phyloP scores from a whole-genome alignment of 371 early-diverging fungal species.

The Apophysomyces sp. region DNA sequence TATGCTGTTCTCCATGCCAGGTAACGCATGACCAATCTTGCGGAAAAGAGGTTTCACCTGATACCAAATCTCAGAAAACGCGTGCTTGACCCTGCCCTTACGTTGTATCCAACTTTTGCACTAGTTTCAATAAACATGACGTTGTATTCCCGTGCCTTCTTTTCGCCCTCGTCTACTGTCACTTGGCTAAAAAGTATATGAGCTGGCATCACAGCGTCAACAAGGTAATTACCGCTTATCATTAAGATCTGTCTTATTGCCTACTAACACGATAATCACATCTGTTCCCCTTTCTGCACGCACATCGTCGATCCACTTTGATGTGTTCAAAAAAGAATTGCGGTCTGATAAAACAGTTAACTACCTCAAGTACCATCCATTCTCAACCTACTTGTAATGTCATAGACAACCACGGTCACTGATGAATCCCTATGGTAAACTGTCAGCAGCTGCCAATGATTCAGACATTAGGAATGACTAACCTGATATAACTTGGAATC shows the following conservation, averaged over 20 bases:
- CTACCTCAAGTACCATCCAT: neutral
- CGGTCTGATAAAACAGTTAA: conserved; percentile 49
- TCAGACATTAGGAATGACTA: neutral
- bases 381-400: conserved; percentile 80
- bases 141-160: conserved; percentile 85
- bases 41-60: conserved; percentile 84
- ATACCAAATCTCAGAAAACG: neutral
- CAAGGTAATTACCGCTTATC: conserved; percentile 67
- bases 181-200: conserved; percentile 61
- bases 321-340: conserved; percentile 87
- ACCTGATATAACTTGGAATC: conserved; percentile 95
- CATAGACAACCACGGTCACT: conserved; percentile 97
- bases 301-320: conserved; percentile 98
- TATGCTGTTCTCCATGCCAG: conserved; percentile 74
- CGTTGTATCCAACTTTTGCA: conserved; percentile 94
- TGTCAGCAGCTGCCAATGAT: neutral
- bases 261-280: conserved; percentile 94
- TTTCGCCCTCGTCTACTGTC: conserved; percentile 90
- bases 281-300: conserved; percentile 93
- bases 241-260: conserved; percentile 96
- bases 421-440: conserved; percentile 82
- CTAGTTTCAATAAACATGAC: conserved; percentile 94
- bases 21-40: conserved; percentile 90
- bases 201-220: neutral
- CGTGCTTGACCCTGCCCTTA: neutral